Evolutionary conservation across 2,329 filamentous ascomycete genomes (phyloP).

Genomic region (Talaromyces sp.): DNA sequence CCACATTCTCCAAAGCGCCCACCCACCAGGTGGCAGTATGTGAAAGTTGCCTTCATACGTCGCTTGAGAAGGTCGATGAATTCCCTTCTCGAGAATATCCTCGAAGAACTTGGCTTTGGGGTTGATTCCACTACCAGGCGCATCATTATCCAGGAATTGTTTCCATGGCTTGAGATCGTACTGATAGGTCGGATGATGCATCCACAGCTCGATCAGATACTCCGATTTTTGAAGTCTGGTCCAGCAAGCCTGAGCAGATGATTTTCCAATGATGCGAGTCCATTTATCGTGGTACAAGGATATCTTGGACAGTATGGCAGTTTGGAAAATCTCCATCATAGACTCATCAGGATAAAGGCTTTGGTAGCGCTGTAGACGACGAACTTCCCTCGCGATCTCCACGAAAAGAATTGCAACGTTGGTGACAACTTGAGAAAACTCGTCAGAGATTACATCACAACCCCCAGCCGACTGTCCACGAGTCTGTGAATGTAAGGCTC

Average conservation of each 20-base stretch:
- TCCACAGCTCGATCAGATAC: conserved; percentile 14
- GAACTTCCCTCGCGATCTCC: conserved; percentile 13
- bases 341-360: conserved; percentile 10
- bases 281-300: conserved; percentile 8
- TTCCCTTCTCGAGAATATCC: neutral
- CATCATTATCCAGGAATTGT: conserved; percentile 13
- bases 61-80: neutral
- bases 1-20: conserved; percentile 15
- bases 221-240: conserved; percentile 15
- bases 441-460: neutral
- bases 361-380: conserved; percentile 20
- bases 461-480: conserved; percentile 25
- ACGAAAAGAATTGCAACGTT: conserved; percentile 9
- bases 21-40: conserved; percentile 14
- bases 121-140: conserved; percentile 19
- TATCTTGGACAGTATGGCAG: conserved; percentile 8
- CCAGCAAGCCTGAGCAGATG: conserved; percentile 8
- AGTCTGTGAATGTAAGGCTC: conserved; percentile 35
- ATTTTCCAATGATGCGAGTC: neutral
- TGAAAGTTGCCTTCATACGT: conserved; percentile 12
- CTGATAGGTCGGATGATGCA: conserved; percentile 18
- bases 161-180: conserved; percentile 15
- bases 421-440: conserved; percentile 2
- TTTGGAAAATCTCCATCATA: conserved; percentile 7
- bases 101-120: conserved; percentile 11